Conservation (phyloP, 78 protist genomes). For the Emiliania huxleyi region DNA sequence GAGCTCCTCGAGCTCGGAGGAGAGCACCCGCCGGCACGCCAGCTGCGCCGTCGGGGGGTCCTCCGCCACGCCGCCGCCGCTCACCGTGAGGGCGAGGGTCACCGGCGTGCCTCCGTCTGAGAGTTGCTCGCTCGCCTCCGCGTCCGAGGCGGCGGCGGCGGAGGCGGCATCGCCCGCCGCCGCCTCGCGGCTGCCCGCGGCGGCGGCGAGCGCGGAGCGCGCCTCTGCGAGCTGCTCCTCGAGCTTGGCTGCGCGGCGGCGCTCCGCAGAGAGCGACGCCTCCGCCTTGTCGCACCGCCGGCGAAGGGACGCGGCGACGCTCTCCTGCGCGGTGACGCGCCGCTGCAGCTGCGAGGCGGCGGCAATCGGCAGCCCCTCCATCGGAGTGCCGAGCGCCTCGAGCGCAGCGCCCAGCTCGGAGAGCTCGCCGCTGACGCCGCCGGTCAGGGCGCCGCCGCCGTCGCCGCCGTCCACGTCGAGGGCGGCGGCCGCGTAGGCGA, state of each 20-base stretch:
- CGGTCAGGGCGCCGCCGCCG: background rate
- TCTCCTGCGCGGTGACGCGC: background rate
- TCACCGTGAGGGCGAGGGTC: background rate
- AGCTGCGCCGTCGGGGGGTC: background rate
- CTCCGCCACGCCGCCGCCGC: background rate
- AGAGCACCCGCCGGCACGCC: too few species aligned
- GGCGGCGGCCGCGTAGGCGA: background rate
- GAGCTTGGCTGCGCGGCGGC: background rate
- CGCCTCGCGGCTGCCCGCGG: background rate
- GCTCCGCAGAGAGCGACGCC: background rate
- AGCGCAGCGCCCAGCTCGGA: background rate
- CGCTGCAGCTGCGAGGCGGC: background rate
- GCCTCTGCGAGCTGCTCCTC: background rate
- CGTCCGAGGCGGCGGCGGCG: background rate
- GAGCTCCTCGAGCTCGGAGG: background rate
- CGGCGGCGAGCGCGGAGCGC: background rate
- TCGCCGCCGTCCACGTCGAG: background rate
- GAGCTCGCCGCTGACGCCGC: background rate
- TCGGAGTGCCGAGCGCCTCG: slow-evolving; percentile 2
- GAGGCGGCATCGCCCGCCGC: background rate
- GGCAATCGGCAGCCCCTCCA: background rate
- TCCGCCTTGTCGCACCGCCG: background rate
- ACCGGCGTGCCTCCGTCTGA: background rate
- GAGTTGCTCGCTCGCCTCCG: background rate
- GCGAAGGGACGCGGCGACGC: background rate